A percentile compares a stretch with the other conserved stretches of the same genome.
These are phyloP conservation scores for Sphagnum tenellum DNA, from an alignment of 225 moss, liverwort and hornwort species.

Conservation along the genomic window DNA sequence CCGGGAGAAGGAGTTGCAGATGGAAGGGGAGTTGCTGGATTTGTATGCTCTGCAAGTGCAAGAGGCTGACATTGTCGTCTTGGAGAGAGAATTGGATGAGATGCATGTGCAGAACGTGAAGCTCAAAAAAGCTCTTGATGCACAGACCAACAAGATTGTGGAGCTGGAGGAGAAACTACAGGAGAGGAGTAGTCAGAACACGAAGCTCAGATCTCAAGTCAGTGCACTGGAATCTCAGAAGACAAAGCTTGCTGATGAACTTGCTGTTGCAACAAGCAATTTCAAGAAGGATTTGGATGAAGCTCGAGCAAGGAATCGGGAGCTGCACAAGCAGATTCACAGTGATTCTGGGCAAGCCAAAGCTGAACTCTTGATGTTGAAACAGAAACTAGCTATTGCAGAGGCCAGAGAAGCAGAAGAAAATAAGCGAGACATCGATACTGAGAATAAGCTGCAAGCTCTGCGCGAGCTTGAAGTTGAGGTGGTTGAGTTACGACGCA, in stretches of 20 bases:
- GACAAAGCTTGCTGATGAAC: constrained; percentile 25
- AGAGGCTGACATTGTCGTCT: constrained; percentile 38
- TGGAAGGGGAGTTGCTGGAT: constrained; percentile 61
- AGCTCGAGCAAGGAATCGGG: constrained; percentile 48
- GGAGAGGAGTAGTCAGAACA: constrained; percentile 22
- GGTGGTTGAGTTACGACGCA: constrained; percentile 72
- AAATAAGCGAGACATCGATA: constrained; percentile 56
- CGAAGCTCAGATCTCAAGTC: constrained; percentile 36
- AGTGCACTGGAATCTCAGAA: constrained; percentile 34
- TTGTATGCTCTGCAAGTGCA: constrained; percentile 52
- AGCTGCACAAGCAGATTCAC: constrained; percentile 65
- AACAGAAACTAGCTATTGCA: constrained; percentile 53
- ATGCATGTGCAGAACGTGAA: constrained; percentile 23
- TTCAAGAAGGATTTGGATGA: constrained; percentile 67
- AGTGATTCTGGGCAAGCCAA: constrained; percentile 57
- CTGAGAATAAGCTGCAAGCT: constrained; percentile 63
- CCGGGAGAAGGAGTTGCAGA: constrained; percentile 57
- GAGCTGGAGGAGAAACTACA: constrained; percentile 56
- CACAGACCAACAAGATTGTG: constrained; percentile 42
- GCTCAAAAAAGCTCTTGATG: constrained; percentile 17
- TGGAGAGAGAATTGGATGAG: constrained; percentile 56
- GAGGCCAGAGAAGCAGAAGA: constrained; percentile 49
- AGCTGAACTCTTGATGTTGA: constrained; percentile 63
- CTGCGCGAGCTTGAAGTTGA: constrained; percentile 76
- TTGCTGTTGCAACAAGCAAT: constrained; percentile 19